phyloP scores from a whole-genome alignment of 2,329 filamentous ascomycete species.

The Pseudogymnoascus sp. region DNA sequence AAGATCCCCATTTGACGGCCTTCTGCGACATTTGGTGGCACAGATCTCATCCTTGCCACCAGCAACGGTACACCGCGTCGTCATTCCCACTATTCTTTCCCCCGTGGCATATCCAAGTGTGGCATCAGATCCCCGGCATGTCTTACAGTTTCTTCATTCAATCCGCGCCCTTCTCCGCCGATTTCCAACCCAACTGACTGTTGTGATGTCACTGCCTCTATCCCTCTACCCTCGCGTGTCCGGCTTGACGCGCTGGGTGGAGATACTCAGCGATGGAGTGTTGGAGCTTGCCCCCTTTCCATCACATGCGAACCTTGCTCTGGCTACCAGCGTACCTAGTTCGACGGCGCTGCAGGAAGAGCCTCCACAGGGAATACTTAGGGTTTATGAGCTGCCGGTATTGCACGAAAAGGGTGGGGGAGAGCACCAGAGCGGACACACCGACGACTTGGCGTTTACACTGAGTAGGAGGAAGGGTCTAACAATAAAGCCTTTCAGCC shows the following conservation, averaged over 20 bases:
- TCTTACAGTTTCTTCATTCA: constrained; percentile 74
- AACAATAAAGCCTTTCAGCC: constrained; percentile 76
- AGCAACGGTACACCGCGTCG: constrained; percentile 63
- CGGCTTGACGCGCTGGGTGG: constrained; percentile 77
- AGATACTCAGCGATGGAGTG: constrained; percentile 76
- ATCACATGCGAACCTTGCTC: constrained; percentile 39
- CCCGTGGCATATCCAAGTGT: constrained; percentile 72
- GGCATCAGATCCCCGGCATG: constrained; percentile 58
- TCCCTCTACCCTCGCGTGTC: constrained; percentile 68
- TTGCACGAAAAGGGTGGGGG: constrained; percentile 82
- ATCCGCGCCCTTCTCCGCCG: constrained; percentile 67
- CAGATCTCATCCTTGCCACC: constrained; percentile 49
- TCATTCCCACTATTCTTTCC: constrained; percentile 78
- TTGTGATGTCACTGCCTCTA: constrained; percentile 68
- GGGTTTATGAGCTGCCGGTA: constrained; percentile 72
- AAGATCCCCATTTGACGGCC: constrained; percentile 52
- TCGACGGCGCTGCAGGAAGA: constrained; percentile 53
- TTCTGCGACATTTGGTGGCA: constrained; percentile 50
- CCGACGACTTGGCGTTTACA: constrained; percentile 85
- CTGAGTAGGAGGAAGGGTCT: constrained; percentile 73
- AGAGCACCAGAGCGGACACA: constrained; percentile 54
- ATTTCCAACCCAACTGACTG: constrained; percentile 56
- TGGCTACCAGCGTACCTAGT: constrained; percentile 34
- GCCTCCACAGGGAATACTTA: constrained; percentile 76
- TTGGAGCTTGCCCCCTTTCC: constrained; percentile 72